Evolutionary conservation across 495 filamentous ascomycete species (phyloP), one percentile per base, ranked within the genome.

Genomic region (Daldinia concentrica): DNA sequence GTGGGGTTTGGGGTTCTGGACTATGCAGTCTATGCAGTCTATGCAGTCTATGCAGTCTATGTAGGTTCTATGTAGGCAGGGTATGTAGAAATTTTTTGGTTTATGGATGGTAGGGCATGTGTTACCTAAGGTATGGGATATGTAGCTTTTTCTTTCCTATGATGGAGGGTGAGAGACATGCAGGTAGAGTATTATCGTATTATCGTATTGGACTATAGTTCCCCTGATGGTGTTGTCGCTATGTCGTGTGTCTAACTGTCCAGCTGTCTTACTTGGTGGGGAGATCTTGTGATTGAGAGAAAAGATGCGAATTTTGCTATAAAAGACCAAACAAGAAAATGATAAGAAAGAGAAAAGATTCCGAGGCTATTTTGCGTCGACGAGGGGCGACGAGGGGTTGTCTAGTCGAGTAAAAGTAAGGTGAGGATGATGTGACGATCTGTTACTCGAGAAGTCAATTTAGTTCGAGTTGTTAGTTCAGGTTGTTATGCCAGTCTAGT

Each of bases 201-300:
- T 26, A n/a, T 62, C 36, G 37, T 62, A 57, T 57, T 58, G 39
- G n/a, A 55, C 45, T 58, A 5, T 54, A 27, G 52, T 56, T 34
- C 32, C 32, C 32, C 9, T 34, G 32, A 62, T 73, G 71, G 57
- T 66, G 66, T 73, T 63, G 61, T 45, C 41, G 51, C 26, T 59
- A 73, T 66, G 71, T 73, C 71, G 71, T 73, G 71, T 73, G 66
- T 69, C 71, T 66, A 17, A 55, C 32, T 69, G 66, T 69, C 71
- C 63, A 17, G 48, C 32, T 69, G 71, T 69, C 71, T 73, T 64
- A 69, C 64, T 64, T 62, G 50, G 71, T 63, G 71, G 71, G 65
- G 66, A 73, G 66, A 69, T 66, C 70, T 63, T 29, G 65, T 69
- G 71, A 73, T 63, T 61, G 54, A 57, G 30, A 7, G 4, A 2